phyloP scores from a whole-genome alignment of 73 alveolate species.

The Paramecium biaurelia region DNA sequence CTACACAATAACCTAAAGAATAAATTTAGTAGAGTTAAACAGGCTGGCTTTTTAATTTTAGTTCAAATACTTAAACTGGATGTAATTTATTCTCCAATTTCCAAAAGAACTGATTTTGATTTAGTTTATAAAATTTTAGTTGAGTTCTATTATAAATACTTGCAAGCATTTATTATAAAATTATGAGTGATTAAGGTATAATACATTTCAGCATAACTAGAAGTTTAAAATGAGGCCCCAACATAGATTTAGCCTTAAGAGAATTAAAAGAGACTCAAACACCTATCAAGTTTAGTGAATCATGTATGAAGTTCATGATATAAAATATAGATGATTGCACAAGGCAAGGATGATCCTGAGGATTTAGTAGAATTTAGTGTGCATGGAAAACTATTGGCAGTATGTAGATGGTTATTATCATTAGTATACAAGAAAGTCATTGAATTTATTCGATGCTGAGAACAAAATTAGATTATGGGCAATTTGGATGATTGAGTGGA shows the following conservation, averaged over 20 bases:
- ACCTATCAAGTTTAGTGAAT: constrained; percentile 3
- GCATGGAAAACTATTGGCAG: constrained; percentile 4
- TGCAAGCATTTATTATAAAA: constrained; percentile 6
- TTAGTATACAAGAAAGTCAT: constrained; percentile 5
- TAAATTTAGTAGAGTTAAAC: neutral
- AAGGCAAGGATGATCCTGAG: neutral
- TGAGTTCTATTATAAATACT: neutral
- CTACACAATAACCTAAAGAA: neutral
- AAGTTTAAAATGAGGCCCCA: neutral
- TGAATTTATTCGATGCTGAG: neutral
- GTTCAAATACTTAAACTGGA: neutral
- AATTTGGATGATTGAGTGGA: constrained; percentile 38
- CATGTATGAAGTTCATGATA: neutral
- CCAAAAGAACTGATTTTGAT: neutral
- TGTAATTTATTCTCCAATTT: neutral
- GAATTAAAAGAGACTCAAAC: neutral
- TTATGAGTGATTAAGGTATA: constrained; percentile 26
- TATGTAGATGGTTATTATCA: neutral
- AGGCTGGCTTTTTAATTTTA: neutral
- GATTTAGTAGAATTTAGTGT: constrained; percentile 9
- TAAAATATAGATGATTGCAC: neutral
- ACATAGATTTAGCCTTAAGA: neutral
- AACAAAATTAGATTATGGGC: constrained; percentile 16
- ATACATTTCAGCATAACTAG: neutral
- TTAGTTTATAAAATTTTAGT: neutral